phyloP scores from a whole-genome alignment of 441 rosid species.

The Adansonia madagascariensis region DNA sequence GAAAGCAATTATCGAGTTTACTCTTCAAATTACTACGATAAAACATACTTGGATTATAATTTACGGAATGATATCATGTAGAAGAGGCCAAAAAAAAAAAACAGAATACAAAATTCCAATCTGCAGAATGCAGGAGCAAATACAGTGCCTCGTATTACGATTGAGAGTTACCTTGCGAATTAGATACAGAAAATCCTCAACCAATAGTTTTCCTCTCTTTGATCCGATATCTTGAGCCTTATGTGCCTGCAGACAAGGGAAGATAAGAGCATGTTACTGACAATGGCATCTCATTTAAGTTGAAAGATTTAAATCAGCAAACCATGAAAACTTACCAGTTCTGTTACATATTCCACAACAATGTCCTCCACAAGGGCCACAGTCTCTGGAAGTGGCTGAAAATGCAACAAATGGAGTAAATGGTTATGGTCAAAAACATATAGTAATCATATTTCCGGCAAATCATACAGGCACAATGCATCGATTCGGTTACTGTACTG shows the following conservation, averaged over 20 bases:
- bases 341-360: slow-evolving; percentile 88
- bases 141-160: background rate
- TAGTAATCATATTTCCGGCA: background rate
- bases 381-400: slow-evolving; percentile 90
- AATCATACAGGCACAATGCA: background rate
- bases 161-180: slow-evolving; percentile 68
- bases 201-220: slow-evolving; percentile 74
- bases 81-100: background rate
- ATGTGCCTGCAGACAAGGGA: slow-evolving; percentile 58
- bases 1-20: background rate
- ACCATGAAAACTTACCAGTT: slow-evolving; percentile 56
- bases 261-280: background rate
- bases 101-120: background rate
- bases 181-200: slow-evolving; percentile 79
- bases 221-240: slow-evolving; percentile 91
- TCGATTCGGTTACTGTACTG: background rate
- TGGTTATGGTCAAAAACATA: background rate
- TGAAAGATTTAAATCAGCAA: background rate
- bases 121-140: background rate
- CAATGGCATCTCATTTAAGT: slow-evolving; percentile 16
- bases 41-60: background rate
- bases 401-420: slow-evolving; percentile 18
- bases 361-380: slow-evolving; percentile 93
- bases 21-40: background rate
- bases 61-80: background rate